Evolutionary conservation across 2,329 filamentous ascomycete species (phyloP).

Genomic region (Phaeosphaeriaceae sp.): DNA sequence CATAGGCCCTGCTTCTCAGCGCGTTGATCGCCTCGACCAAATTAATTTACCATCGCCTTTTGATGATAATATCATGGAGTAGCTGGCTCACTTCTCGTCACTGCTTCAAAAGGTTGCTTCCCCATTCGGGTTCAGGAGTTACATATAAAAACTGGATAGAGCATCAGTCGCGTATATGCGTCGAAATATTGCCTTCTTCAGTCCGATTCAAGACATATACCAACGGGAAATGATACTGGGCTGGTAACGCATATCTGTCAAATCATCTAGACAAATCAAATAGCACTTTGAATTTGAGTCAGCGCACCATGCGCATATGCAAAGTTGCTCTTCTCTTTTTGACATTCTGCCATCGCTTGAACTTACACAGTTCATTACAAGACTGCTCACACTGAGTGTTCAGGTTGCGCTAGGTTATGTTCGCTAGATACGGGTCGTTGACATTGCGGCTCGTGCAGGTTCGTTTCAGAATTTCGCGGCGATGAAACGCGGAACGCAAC

Average conservation of each 20-base stretch:
- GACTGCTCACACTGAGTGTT: not conserved
- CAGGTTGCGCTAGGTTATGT: not conserved
- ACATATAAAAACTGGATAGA: no score
- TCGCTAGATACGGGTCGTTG: not conserved
- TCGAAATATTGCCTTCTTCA: no score
- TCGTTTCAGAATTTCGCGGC: slow-evolving; percentile 18
- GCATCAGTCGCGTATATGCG: no score
- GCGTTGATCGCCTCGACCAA: not conserved
- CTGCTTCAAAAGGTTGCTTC: no score
- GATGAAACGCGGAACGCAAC: slow-evolving; percentile 29
- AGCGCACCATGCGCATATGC: not conserved
- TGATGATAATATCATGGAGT: not conserved
- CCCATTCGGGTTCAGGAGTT: no score
- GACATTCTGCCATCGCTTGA: not conserved
- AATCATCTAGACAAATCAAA: not conserved
- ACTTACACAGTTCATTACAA: no score
- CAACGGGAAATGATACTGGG: not conserved
- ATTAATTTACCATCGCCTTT: not conserved
- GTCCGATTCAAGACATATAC: no score
- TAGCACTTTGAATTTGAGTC: not conserved
- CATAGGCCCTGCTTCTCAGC: not conserved
- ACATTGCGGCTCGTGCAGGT: not conserved
- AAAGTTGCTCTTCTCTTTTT: not conserved
- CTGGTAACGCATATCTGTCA: not conserved
- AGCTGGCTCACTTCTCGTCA: no score